Base-by-base conservation (phyloP, 768 basidiomycete species). In the Termitomyces titanicus region DNA sequence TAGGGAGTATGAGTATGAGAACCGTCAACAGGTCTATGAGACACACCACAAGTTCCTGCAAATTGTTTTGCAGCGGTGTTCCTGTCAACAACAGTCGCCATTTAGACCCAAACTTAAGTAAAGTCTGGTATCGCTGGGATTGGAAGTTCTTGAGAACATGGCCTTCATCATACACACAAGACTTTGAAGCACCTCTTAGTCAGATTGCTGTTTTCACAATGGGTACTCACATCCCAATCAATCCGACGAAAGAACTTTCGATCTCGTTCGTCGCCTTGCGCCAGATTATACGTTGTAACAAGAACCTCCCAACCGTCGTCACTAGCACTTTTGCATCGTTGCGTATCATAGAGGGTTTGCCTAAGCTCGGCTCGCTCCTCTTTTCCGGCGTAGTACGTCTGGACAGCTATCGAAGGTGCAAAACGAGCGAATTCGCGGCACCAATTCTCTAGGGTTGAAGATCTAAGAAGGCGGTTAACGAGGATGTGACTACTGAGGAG, bases 401-500 rank as follows among this genome's bases (percentile, higher is more conserved):
- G 87, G 6, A 98, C 83, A 17, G 83, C 78, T 66, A 99, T 87
- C 6, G 79, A 79, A 5, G 94, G 94, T 3, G 90, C 90, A 64
- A 99, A 99, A 33, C 86, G 84, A 24, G 85, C 82, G 66, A 99
- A 98, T 72, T 99, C 97, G 61, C 97, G 83, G 69, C 93, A 90
- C 97, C 97, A 99, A 65, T 99, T 99, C 70, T 99, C 97, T 24
- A 98, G 75, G 0, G 95, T 98, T 3, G 96, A 98, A 3, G 96
- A 93, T 29, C 93, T 95, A 58, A 10, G 53, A 42, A 48, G 55
- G 47, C 55, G 47, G 52, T 56, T 54, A 57, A 54, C 51, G 18
- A 38, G 37, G 33, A 40, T 39, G 22, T 22, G 25, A 10, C 42
- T 18, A 42, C 3, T 20, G 43, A 38, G 27, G 11, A 38, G 18